phyloP scores from a whole-genome alignment of 768 basidiomycete species.

The Trametopsis cervina region DNA sequence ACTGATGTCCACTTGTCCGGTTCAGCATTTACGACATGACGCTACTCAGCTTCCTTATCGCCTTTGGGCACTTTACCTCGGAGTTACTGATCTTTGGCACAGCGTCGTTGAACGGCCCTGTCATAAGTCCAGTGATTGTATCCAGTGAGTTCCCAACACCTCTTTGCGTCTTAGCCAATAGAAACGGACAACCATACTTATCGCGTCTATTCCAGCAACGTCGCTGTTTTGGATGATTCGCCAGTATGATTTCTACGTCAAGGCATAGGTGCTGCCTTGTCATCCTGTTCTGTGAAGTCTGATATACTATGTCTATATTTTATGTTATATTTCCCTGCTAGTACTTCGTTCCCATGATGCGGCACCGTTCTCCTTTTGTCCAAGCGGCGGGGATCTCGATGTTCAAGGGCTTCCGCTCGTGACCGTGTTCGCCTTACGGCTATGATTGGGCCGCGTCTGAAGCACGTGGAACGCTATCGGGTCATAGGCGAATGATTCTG shows the following conservation, averaged over 20 bases:
- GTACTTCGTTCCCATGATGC: too few species aligned
- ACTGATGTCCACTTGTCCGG: constrained; percentile 5
- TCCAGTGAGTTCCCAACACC: constrained; percentile 59
- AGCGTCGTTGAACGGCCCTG: constrained; percentile 50
- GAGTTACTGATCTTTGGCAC: constrained; percentile 82
- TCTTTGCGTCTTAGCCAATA: not conserved
- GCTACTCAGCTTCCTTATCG: constrained; percentile 82
- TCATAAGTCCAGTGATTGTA: constrained; percentile 74
- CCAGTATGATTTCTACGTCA: constrained; percentile 78
- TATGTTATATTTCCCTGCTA: not conserved
- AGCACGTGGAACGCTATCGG: too few species aligned
- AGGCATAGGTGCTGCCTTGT: constrained; percentile 19
- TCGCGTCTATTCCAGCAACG: constrained; percentile 34
- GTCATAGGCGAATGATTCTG: too few species aligned
- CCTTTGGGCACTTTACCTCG: constrained; percentile 82
- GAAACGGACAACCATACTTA: not conserved
- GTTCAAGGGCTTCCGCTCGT: too few species aligned
- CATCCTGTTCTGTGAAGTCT: not conserved
- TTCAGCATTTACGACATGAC: constrained; percentile 87
- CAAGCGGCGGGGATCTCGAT: too few species aligned
- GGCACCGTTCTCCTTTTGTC: too few species aligned
- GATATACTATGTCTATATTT: not conserved
- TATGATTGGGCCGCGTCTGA: too few species aligned
- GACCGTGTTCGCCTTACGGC: too few species aligned
- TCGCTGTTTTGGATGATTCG: constrained; percentile 82